phyloP scores from a whole-genome alignment of 306 rosid genomes.

The barrel medic (Medicago truncatula) region DNA sequence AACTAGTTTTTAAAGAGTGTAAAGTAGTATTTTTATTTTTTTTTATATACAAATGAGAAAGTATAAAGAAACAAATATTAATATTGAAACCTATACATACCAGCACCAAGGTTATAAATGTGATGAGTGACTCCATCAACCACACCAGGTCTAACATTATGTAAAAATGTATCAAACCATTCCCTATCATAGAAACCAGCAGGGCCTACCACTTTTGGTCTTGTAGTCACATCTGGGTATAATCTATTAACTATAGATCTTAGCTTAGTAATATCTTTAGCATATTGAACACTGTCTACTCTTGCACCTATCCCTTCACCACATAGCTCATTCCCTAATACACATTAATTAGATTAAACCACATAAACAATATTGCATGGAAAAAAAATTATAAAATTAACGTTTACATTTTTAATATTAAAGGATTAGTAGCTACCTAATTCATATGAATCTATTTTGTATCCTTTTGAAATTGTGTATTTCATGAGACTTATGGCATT shows the following conservation, averaged over 20 bases:
- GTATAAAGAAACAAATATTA: background rate
- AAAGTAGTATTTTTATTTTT: no score
- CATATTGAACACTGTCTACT: constrained; percentile 57
- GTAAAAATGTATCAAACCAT: constrained; percentile 65
- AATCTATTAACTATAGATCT: constrained; percentile 43
- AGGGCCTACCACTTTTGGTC: constrained; percentile 70
- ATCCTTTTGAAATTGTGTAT: constrained; percentile 62
- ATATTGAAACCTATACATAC: constrained; percentile 40
- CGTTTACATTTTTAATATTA: no score
- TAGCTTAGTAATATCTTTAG: constrained; percentile 54
- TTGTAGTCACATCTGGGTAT: constrained; percentile 48
- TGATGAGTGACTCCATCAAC: constrained; percentile 69
- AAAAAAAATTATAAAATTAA: no score
- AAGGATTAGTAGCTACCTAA: constrained; percentile 24
- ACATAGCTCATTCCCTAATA: constrained; percentile 65
- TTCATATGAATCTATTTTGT: constrained; percentile 65
- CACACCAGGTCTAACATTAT: constrained; percentile 51
- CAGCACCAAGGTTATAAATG: constrained; percentile 78
- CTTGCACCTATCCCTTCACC: constrained; percentile 56
- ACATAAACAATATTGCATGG: background rate
- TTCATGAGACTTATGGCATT: constrained; percentile 62
- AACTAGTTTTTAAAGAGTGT: no score
- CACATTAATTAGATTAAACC: background rate
- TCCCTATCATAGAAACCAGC: constrained; percentile 63
- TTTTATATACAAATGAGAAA: no score